Percentiles rank a stretch among this genome's conserved stretches.
Evolutionary conservation across 2,329 filamentous ascomycete genomes (phyloP).

Genomic region (Exophiala alcalophila): DNA sequence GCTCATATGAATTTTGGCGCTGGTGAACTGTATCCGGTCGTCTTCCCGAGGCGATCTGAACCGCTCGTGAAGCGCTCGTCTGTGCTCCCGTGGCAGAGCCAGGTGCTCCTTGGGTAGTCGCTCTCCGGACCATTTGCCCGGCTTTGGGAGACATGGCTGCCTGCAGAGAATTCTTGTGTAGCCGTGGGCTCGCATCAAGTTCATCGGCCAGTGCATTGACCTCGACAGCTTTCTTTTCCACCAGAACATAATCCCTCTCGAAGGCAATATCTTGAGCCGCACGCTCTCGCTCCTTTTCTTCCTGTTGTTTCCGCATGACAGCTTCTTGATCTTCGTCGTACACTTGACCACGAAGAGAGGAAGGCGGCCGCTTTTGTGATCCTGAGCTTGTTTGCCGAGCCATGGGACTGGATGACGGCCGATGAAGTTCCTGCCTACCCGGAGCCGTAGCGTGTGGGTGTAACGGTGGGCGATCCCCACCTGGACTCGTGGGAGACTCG

Average conservation of each 20-base stretch:
- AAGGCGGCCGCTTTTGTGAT: slow-evolving; percentile 36
- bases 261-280: slow-evolving; percentile 84
- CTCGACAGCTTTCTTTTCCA: slow-evolving; percentile 92
- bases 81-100: slow-evolving; percentile 68
- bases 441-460: slow-evolving; percentile 42
- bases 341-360: slow-evolving; percentile 48
- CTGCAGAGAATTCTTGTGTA: slow-evolving; percentile 50
- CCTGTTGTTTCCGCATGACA: slow-evolving; percentile 35
- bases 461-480: slow-evolving; percentile 32
- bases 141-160: slow-evolving; percentile 52
- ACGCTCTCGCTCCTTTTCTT: slow-evolving; percentile 54
- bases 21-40: slow-evolving; percentile 62
- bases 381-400: slow-evolving; percentile 60
- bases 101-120: slow-evolving; percentile 72
- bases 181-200: slow-evolving; percentile 75
- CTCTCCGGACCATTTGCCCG: slow-evolving; percentile 67
- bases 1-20: slow-evolving; percentile 76
- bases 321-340: slow-evolving; percentile 37
- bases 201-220: slow-evolving; percentile 97
- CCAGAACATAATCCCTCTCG: slow-evolving; percentile 90
- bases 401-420: slow-evolving; percentile 43
- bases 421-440: slow-evolving; percentile 40
- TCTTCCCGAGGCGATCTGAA: slow-evolving; percentile 70
- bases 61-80: slow-evolving; percentile 66
- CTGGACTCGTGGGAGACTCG: slow-evolving; percentile 32